Base-by-base conservation (phyloP, 768 basidiomycete species). In the Termitomyces sp. region DNA sequence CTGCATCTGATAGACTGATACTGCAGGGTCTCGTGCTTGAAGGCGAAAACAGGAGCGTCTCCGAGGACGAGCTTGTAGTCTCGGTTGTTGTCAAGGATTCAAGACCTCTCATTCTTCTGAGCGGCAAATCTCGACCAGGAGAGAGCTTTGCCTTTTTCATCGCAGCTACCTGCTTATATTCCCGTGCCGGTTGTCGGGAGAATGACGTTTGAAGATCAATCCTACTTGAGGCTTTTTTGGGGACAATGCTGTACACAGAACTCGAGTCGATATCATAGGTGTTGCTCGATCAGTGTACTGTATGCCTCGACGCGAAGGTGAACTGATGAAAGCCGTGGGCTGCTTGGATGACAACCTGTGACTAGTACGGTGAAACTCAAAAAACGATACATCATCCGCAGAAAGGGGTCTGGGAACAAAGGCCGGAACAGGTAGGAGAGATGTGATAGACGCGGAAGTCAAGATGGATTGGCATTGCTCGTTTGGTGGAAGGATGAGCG, bases 171-270 rank as follows among this genome's bases (percentile, higher is more conserved):
- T 63, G 57, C 29, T 64, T 66, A 57, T 72, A 72, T 40, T 74
- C 71, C 47, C 73, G 72, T 8, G 76, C 76, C 25, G 76, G 70
- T 3, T 3, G 80, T 62, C n/a, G 80, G 81, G 42, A 82, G 69
- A 8, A 81, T 72, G 15, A 81, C 76, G n/a, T 66, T 62, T 2
- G 74, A 59, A 2, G 70, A 20, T 75, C 68, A 60, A 56, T n/a
- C 49, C 56, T 3, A 34, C 37, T 20, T 38, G 20, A 57, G 65
- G 43, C 29, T 34, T 25, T 25, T 34, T 59, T 9, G 59, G 48
- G 38, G 68, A 61, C 20, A 50, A 56, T 40, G 61, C 60, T 36
- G 51, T 17, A 17, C 25, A 36, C 29, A 25, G n/a, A 17, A 45
- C 10, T 29, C 38, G 34, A 12, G 47, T n/a, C 1, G 51, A 54